These are phyloP conservation scores for Carex arenaria DNA, from an alignment of 202 grass and related monocot genomes.

Conservation along the genomic window DNA sequence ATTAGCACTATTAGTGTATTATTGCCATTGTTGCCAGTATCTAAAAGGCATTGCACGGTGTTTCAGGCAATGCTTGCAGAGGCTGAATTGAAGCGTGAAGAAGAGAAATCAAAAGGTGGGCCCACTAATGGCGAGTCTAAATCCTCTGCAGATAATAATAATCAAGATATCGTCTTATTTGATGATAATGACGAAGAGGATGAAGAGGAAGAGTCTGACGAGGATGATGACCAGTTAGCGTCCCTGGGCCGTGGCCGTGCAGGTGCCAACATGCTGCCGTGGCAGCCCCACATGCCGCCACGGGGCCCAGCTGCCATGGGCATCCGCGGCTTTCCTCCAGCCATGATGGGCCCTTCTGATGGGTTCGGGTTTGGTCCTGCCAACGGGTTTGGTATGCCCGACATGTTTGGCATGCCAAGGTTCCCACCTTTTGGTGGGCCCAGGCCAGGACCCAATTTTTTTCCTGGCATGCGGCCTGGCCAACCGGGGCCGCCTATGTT, in stretches of 20 bases:
- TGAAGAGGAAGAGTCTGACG: slow-evolving; percentile 67
- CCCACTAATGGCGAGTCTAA: slow-evolving; percentile 29
- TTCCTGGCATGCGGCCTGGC: slow-evolving; percentile 61
- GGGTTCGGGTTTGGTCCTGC: slow-evolving; percentile 49
- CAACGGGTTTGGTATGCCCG: slow-evolving; percentile 70
- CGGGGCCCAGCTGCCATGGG: slow-evolving; percentile 49
- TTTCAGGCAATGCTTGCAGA: slow-evolving; percentile 71
- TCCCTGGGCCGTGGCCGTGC: slow-evolving; percentile 46
- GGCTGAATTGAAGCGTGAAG: slow-evolving; percentile 76
- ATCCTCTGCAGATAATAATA: slow-evolving; percentile 51
- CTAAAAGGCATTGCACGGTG: neutral
- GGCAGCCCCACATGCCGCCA: slow-evolving; percentile 81
- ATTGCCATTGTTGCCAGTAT: neutral
- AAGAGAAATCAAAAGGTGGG: slow-evolving; percentile 87
- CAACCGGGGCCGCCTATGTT: slow-evolving; percentile 34
- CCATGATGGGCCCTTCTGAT: slow-evolving; percentile 66
- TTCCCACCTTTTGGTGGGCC: slow-evolving; percentile 83
- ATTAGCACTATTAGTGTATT: neutral
- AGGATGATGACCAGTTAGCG: slow-evolving; percentile 30
- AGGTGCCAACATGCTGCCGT: slow-evolving; percentile 68
- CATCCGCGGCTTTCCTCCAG: slow-evolving; percentile 65
- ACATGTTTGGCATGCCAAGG: slow-evolving; percentile 61
- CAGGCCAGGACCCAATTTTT: slow-evolving; percentile 76
- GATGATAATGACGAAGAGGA: slow-evolving; percentile 97
- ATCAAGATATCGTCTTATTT: slow-evolving; percentile 89